Conservation (phyloP, 371 early-diverging fungal species). For the Blakeslea trispora region DNA sequence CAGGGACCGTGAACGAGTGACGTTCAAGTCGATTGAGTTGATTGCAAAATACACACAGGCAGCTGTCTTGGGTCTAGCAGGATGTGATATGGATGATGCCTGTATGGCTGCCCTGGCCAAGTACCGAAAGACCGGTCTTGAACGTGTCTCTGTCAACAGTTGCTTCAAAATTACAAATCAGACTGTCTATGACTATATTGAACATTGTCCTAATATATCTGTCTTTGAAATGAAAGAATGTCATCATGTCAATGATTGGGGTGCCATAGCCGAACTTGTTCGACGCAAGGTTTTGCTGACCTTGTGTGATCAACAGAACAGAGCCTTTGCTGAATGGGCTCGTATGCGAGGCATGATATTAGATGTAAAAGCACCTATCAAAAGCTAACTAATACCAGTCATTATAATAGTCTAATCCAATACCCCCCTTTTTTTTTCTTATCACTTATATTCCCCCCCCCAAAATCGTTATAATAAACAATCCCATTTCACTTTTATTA, state of each 20-base stretch:
- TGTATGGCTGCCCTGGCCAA: constrained; percentile 51
- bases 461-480: no score
- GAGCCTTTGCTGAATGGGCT: constrained; percentile 40
- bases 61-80: constrained; percentile 57
- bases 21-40: constrained; percentile 46
- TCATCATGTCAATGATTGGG: constrained; percentile 46
- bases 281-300: constrained; percentile 42
- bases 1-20: constrained; percentile 51
- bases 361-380: constrained; percentile 35
- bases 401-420: no score
- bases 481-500: no score
- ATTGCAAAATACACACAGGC: constrained; percentile 53
- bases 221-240: constrained; percentile 67
- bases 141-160: constrained; percentile 59
- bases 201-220: constrained; percentile 53
- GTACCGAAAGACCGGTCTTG: constrained; percentile 39
- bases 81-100: constrained; percentile 58
- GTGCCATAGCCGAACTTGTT: constrained; percentile 37
- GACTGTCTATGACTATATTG: constrained; percentile 47
- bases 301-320: constrained; percentile 45
- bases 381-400: no score
- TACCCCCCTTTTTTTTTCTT: neutral
- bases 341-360: constrained; percentile 22
- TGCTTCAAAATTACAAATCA: constrained; percentile 53
- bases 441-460: no score